phyloP scores from a whole-genome alignment of 768 basidiomycete species.

The Amanita pseudoporphyria region DNA sequence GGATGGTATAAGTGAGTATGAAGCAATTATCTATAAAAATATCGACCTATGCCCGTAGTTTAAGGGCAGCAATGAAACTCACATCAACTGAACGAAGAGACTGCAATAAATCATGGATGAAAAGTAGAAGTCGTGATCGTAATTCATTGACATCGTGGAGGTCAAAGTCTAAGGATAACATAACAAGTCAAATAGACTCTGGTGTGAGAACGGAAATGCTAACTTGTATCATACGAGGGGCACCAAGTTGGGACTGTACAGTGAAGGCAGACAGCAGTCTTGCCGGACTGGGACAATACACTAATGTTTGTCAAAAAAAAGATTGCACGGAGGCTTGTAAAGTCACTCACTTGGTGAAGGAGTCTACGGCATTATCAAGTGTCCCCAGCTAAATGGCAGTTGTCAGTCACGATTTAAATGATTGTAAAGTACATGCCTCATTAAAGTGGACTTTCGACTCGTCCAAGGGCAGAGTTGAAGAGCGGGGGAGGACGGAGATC shows the following conservation, averaged over 20 bases:
- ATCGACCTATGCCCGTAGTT: background rate
- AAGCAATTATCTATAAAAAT: constrained; percentile 41
- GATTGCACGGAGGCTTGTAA: background rate
- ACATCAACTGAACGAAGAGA: constrained; percentile 55
- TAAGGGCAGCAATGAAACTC: constrained; percentile 15
- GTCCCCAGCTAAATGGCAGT: constrained; percentile 33
- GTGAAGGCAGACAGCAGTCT: constrained; percentile 41
- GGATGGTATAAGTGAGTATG: constrained; percentile 55
- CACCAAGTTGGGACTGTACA: constrained; percentile 65
- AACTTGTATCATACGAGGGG: constrained; percentile 48
- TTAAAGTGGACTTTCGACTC: constrained; percentile 19
- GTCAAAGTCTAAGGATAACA: constrained; percentile 41
- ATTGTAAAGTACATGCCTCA: constrained; percentile 22
- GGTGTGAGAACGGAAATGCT: constrained; percentile 15
- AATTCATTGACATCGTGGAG: constrained; percentile 62
- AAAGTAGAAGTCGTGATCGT: constrained; percentile 48
- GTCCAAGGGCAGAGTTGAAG: constrained; percentile 10
- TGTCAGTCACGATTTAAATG: constrained; percentile 1
- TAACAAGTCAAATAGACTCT: background rate
- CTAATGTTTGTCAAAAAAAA: constrained; percentile 20
- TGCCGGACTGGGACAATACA: constrained; percentile 37
- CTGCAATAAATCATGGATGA: constrained; percentile 55
- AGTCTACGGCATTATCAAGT: constrained; percentile 46
- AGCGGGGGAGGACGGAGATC: constrained; percentile 19
- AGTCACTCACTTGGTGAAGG: constrained; percentile 47